Percentiles rank a stretch among this genome's conserved stretches.
These are phyloP conservation scores for Kluyveromyces sp. DNA, from an alignment of 1,139 yeast genomes.

Conservation along the genomic window DNA sequence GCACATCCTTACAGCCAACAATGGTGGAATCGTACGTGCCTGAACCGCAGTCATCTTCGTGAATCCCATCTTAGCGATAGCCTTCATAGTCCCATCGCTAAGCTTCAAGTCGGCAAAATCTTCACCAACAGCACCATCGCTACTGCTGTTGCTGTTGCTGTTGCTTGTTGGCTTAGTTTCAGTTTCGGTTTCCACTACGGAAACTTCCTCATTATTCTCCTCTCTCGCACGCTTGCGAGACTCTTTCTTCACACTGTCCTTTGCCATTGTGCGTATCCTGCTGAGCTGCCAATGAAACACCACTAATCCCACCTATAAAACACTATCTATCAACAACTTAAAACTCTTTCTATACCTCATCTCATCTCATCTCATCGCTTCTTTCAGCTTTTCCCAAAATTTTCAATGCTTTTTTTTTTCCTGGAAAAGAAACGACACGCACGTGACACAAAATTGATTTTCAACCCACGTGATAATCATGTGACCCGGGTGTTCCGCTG, in stretches of 20 bases:
- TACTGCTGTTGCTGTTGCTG: neutral
- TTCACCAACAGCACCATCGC: conserved; percentile 18
- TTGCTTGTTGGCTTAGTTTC: neutral
- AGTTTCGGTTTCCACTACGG: neutral
- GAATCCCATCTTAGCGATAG: conserved; percentile 82
- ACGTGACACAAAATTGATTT: neutral
- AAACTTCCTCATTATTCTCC: neutral
- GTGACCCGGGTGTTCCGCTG: too few relatives aligned
- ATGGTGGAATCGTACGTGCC: conserved; percentile 89
- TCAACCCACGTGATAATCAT: too few relatives aligned
- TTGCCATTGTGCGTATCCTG: neutral
- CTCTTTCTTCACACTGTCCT: neutral
- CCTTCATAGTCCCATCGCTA: conserved; percentile 72
- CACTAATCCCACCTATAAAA: neutral
- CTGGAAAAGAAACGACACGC: neutral
- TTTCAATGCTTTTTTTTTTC: too few relatives aligned
- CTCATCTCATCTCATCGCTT: conserved; percentile 13
- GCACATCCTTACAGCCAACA: conserved; percentile 87
- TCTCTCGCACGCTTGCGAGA: neutral
- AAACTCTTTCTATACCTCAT: neutral
- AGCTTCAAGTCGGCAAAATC: conserved; percentile 53
- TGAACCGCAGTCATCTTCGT: conserved; percentile 87
- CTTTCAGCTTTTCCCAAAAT: neutral
- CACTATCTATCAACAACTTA: neutral
- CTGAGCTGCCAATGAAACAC: neutral